Percentiles rank a stretch among this genome's conserved stretches.
phyloP scores from a whole-genome alignment of 164 flowering plant genomes.

The Berberis vulgaris region DNA sequence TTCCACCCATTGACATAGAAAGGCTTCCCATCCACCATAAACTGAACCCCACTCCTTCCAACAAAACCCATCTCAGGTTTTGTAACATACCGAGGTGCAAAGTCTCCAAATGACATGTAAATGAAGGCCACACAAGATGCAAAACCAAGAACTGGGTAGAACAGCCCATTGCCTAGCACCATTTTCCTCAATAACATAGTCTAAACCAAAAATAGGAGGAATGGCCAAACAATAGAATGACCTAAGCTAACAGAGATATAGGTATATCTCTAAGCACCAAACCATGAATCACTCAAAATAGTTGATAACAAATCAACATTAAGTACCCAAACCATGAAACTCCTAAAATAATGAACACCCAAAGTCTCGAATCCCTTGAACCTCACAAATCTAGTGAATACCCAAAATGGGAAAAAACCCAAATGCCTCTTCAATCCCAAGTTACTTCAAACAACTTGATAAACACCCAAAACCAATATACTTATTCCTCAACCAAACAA shows the following conservation, averaged over 20 bases:
- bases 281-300: too few relatives aligned
- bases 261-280: too few relatives aligned
- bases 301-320: too few relatives aligned
- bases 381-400: neutral
- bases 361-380: neutral
- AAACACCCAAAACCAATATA: neutral
- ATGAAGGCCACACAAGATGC: slow-evolving; percentile 56
- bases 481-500: too few relatives aligned
- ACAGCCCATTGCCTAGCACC: slow-evolving; percentile 42
- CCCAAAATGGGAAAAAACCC: neutral
- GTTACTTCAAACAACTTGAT: neutral
- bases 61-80: slow-evolving; percentile 51
- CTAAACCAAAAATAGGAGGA: neutral
- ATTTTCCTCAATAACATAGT: slow-evolving; percentile 12
- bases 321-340: too few relatives aligned
- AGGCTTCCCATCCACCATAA: slow-evolving; percentile 52
- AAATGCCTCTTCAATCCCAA: too few relatives aligned
- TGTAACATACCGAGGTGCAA: slow-evolving; percentile 15
- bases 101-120: slow-evolving; percentile 60
- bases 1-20: slow-evolving; percentile 94
- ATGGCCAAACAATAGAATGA: too few relatives aligned
- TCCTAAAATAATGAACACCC: neutral
- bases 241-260: too few relatives aligned
- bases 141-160: slow-evolving; percentile 66
- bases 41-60: slow-evolving; percentile 65